These are phyloP conservation scores for Chytriomyces confervae DNA, from an alignment of 192 early-diverging fungal genomes.

Conservation along the genomic window DNA sequence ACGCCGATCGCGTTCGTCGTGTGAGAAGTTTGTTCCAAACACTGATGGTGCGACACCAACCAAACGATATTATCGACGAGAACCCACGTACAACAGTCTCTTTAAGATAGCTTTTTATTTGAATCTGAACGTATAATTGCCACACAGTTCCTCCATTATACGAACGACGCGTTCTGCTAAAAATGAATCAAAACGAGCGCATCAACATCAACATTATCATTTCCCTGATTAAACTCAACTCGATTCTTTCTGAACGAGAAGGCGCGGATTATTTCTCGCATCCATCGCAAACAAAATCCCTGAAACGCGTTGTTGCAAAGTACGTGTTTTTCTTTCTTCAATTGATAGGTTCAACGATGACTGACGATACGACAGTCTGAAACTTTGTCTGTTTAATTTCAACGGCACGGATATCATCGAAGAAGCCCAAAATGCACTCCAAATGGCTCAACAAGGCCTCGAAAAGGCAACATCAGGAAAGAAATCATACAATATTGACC, in stretches of 20 bases:
- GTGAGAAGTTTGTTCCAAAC: conserved; percentile 67
- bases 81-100: conserved; percentile 36
- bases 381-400: conserved; percentile 10
- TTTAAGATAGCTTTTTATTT: neutral
- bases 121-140: neutral
- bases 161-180: conserved; percentile 51
- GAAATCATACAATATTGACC: conserved; percentile 1
- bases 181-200: conserved; percentile 56
- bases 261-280: conserved; percentile 81
- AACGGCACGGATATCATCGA: conserved; percentile 13
- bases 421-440: neutral
- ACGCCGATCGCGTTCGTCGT: neutral
- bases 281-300: conserved; percentile 58
- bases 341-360: conserved; percentile 2
- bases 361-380: neutral
- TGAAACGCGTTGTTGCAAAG: conserved; percentile 34
- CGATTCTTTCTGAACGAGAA: conserved; percentile 66
- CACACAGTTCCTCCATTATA: conserved; percentile 65
- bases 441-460: conserved; percentile 6
- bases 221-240: conserved; percentile 73
- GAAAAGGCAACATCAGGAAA: neutral
- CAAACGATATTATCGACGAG: conserved; percentile 60
- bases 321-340: neutral
- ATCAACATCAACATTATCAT: conserved; percentile 65
- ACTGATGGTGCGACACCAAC: conserved; percentile 75